Conservation (phyloP, 2,329 filamentous ascomycete genomes). For the Beauveria bassiana region DNA sequence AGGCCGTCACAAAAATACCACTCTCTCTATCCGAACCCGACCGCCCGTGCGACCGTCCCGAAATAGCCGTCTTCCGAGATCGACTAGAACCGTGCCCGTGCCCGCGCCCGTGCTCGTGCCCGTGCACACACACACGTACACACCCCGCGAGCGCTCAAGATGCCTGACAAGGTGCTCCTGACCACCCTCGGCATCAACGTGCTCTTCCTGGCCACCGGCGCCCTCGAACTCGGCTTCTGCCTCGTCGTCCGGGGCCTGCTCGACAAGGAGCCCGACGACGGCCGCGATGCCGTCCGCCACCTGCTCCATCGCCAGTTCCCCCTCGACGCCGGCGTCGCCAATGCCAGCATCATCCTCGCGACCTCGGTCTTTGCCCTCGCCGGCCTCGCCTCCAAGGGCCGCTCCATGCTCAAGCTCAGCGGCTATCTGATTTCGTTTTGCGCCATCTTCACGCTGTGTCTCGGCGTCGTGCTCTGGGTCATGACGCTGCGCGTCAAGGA, state of each 20-base stretch:
- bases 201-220: conserved; percentile 46
- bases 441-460: conserved; percentile 54
- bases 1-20: not conserved
- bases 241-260: conserved; percentile 42
- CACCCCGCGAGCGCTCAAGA: conserved; percentile 19
- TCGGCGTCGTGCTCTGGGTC: conserved; percentile 65
- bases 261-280: conserved; percentile 27
- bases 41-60: not conserved
- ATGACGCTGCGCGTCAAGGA: conserved; percentile 61
- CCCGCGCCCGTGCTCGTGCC: too few species aligned
- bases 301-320: conserved; percentile 48
- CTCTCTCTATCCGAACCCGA: too few species aligned
- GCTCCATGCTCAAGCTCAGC: conserved; percentile 63
- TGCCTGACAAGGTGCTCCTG: conserved; percentile 49
- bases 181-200: conserved; percentile 40
- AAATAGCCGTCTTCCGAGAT: not conserved
- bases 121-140: too few species aligned
- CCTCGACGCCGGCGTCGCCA: conserved; percentile 60
- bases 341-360: conserved; percentile 63
- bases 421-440: conserved; percentile 57
- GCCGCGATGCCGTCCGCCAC: conserved; percentile 41
- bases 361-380: conserved; percentile 64
- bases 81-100: too few species aligned
- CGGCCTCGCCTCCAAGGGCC: conserved; percentile 58
- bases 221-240: conserved; percentile 47